A percentile compares a stretch with the other conserved stretches of the same genome.
Evolutionary conservation across 108 stramenopile genomes (phyloP).

Genomic region (Epipyxis sp.): DNA sequence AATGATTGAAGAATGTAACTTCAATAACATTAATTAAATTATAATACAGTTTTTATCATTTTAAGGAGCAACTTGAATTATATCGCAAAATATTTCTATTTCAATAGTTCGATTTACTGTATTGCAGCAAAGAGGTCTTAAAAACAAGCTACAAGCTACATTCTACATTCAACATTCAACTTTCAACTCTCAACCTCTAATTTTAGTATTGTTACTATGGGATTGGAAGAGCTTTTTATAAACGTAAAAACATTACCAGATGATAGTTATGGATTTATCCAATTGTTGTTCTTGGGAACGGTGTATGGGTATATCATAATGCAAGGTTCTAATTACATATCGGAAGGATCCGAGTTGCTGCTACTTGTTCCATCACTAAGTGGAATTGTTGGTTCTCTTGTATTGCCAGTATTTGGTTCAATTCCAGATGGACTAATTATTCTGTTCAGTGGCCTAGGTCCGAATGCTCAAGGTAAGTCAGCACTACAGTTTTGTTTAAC

Average conservation of each 20-base stretch:
- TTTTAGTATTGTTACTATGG: no score
- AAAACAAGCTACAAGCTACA: no score
- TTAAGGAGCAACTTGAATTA: no score
- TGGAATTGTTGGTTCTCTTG: constrained; percentile 86
- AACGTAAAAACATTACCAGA: constrained; percentile 14
- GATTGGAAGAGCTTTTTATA: constrained; percentile 9
- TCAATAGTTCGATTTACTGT: no score
- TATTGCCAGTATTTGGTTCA: constrained; percentile 86
- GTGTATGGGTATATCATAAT: constrained; percentile 84
- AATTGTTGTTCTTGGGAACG: constrained; percentile 76
- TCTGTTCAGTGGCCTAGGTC: constrained; percentile 84
- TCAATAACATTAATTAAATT: no score
- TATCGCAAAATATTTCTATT: no score
- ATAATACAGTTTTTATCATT: no score
- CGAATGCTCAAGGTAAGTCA: constrained; percentile 30
- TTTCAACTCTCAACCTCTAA: no score
- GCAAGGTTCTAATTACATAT: constrained; percentile 80
- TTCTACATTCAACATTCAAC: no score
- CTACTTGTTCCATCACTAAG: constrained; percentile 81
- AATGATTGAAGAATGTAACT: no score
- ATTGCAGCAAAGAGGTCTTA: no score
- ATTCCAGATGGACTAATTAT: constrained; percentile 97
- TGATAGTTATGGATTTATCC: constrained; percentile 41
- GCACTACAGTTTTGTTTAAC: no score
- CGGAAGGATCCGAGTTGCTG: constrained; percentile 91